A percentile compares a stretch with the other conserved stretches of the same genome.
Evolutionary conservation across 2,329 filamentous ascomycete species (phyloP).

Genomic region (Ampelomyces quisqualis): DNA sequence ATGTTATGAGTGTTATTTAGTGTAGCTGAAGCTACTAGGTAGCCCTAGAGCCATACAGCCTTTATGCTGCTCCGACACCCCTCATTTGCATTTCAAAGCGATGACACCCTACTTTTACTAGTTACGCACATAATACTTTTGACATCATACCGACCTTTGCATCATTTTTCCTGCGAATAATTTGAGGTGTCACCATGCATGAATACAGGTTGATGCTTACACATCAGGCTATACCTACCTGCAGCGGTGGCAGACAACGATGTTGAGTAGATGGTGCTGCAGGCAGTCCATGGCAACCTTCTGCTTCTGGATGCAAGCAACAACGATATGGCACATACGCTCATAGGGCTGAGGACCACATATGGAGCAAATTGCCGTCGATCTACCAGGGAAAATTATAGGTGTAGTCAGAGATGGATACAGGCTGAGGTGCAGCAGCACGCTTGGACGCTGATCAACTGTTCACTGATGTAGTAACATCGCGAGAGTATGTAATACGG

Average conservation of each 20-base stretch:
- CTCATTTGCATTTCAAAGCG: conserved; percentile 14
- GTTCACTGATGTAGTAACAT: too few species aligned
- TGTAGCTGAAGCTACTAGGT: too few species aligned
- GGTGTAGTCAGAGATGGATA: too few species aligned
- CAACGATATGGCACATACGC: neutral
- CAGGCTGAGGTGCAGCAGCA: too few species aligned
- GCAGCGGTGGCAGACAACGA: neutral
- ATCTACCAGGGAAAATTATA: too few species aligned
- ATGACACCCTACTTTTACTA: conserved; percentile 3
- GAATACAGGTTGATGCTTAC: neutral
- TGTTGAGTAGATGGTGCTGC: neutral
- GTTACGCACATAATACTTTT: too few species aligned
- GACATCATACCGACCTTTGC: conserved; percentile 4
- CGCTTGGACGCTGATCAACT: too few species aligned
- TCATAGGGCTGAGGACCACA: neutral
- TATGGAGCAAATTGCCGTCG: neutral
- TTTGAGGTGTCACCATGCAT: neutral
- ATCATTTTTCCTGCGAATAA: conserved; percentile 1
- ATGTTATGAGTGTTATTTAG: too few species aligned
- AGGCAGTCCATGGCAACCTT: neutral
- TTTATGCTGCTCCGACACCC: conserved; percentile 6
- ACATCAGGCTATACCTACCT: neutral
- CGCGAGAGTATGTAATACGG: too few species aligned
- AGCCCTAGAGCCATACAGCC: too few species aligned
- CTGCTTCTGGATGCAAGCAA: neutral